These are phyloP conservation scores for Flaveria brownii DNA, from an alignment of 129 eudicot genomes.

Conservation along the genomic window DNA sequence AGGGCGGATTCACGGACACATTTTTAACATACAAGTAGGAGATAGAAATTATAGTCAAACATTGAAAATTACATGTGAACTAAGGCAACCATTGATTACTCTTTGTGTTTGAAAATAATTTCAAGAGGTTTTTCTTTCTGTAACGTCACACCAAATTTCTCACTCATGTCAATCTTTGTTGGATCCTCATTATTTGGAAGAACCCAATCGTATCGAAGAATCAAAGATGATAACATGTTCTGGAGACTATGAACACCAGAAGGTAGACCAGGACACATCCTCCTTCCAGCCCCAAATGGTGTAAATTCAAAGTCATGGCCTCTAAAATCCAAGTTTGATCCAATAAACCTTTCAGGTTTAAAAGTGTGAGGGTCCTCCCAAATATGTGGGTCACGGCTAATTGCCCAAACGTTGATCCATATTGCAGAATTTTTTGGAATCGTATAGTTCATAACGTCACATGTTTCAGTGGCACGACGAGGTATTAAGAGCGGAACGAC, in stretches of 20 bases:
- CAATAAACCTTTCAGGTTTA: conserved; percentile 39
- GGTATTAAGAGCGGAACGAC: conserved; percentile 30
- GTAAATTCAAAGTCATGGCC: conserved; percentile 24
- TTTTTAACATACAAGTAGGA: no score
- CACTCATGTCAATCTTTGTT: not conserved
- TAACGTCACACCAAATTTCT: conserved; percentile 24
- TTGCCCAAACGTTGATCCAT: conserved; percentile 37
- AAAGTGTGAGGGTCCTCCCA: conserved; percentile 36
- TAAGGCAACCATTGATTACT: not conserved
- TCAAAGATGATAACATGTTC: not conserved
- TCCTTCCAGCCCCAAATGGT: conserved; percentile 37
- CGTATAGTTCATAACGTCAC: conserved; percentile 35
- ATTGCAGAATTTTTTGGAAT: conserved; percentile 24
- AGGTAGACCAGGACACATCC: conserved; percentile 34
- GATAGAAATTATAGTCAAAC: no score
- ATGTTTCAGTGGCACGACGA: conserved; percentile 15
- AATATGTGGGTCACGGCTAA: conserved; percentile 26
- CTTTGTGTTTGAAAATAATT: conserved; percentile 6
- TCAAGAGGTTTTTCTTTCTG: conserved; percentile 25
- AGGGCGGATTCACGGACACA: no score
- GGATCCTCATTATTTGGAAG: conserved; percentile 28
- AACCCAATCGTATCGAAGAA: conserved; percentile 34
- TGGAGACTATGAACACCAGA: conserved; percentile 18
- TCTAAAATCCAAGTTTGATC: conserved; percentile 15
- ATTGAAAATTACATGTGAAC: not conserved